Evolutionary conservation across 2,329 filamentous ascomycete genomes (phyloP), one percentile per base, ranked within the genome.

Genomic region (Colletotrichum neosansevieriae): DNA sequence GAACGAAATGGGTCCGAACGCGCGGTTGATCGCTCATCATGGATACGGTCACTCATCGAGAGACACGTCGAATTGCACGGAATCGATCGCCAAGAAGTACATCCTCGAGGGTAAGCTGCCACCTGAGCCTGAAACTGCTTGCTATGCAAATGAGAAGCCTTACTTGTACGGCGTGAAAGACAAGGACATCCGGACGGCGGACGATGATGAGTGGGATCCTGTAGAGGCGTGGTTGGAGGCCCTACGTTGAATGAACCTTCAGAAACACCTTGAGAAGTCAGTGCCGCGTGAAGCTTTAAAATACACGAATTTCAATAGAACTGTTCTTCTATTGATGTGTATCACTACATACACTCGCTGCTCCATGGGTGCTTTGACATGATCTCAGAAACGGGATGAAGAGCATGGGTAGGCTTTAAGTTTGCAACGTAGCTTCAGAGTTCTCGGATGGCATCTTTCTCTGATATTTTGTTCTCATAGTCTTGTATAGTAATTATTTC

Each of bases 21-120:
- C 83, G n/a, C 72, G 83, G 6, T 74, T 86, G 17, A 75, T 86
- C 38, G 82, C 75, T 5, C 84, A 86, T 63, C 83, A 85, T 63
- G 83, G 83, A 4, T 85, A 85, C 56, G 84, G 84, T 0, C 83
- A 86, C 66, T 79, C 80, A 12, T 83, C 81, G 3, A 74, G 77
- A n/a, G 82, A 86, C 58, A 74, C 71, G 40, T 84, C 83, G 1
- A 74, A 74, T 12, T 86, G 83, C 73, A 86, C 83, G 1, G 80
- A 85, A 47, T 66, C 70, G 0, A 76, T 83, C 29, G 79, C 76
- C 10, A 80, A 73, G 67, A 72, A 73, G 3, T 85, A 77, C 19
- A 81, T 86, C 13, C 61, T 83, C 3, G 62, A 81, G 3, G 83
- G 83, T 0, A 73, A 71, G 3, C 34, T 85, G 12, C 83, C 83